A percentile compares a stretch with the other conserved stretches of the same genome.
Evolutionary conservation across 768 basidiomycete genomes (phyloP).

Genomic region (Mrakia frigida): DNA sequence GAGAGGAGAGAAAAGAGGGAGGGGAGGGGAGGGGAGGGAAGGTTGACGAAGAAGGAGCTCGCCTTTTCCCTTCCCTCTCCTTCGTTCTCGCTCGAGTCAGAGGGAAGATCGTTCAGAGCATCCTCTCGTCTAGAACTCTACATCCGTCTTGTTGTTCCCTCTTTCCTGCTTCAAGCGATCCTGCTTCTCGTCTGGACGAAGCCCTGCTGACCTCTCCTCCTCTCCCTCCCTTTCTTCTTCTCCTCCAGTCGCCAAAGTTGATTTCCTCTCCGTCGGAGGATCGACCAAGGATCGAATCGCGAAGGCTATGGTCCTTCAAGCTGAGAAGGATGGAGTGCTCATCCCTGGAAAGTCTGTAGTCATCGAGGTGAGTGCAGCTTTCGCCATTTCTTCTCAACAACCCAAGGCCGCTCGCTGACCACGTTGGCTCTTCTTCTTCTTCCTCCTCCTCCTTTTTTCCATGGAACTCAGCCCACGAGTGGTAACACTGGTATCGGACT

Average conservation of each 20-base stretch:
- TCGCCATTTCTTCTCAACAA: conserved; percentile 32
- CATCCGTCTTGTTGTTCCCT: no score
- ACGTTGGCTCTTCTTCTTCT: conserved; percentile 13
- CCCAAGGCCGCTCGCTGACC: background rate
- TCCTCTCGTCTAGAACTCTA: no score
- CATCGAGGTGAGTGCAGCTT: conserved; percentile 70
- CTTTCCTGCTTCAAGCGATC: background rate
- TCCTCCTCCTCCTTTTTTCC: background rate
- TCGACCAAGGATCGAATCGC: conserved; percentile 96
- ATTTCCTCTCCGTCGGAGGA: conserved; percentile 85
- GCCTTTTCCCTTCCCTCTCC: background rate
- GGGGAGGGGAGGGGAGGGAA: no score
- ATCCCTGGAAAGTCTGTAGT: conserved; percentile 82
- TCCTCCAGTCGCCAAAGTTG: conserved; percentile 74
- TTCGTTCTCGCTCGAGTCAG: no score
- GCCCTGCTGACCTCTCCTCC: background rate
- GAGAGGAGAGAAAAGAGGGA: no score
- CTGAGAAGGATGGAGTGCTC: conserved; percentile 78
- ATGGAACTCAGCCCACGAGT: conserved; percentile 48
- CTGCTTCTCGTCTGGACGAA: background rate
- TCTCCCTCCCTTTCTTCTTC: conserved; percentile 10
- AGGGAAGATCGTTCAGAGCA: no score
- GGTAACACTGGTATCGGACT: conserved; percentile 98
- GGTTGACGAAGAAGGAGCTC: background rate
- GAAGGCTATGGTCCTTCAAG: conserved; percentile 86